Conservation (phyloP, 2,329 filamentous ascomycete species). For the Talaromyces sp. region DNA sequence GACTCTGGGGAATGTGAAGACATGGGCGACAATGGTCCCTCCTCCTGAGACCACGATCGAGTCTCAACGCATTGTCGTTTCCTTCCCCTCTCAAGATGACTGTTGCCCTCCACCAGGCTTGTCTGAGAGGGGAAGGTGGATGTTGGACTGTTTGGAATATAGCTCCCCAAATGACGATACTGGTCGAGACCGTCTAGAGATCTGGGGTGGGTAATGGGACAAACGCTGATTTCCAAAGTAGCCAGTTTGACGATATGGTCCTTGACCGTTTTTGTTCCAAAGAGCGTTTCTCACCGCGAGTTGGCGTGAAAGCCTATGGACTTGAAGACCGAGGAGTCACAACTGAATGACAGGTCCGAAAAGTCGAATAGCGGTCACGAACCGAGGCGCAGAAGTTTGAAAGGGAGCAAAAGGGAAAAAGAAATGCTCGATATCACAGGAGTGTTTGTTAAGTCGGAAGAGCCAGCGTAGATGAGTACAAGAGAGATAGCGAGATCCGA, state of each 20-base stretch:
- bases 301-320: not conserved
- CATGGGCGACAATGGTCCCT: conserved; percentile 35
- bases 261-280: not conserved
- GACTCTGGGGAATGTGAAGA: conserved; percentile 32
- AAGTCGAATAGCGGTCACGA: not conserved
- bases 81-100: conserved; percentile 36
- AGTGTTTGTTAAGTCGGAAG: not conserved
- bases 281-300: not conserved
- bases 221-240: conserved; percentile 36
- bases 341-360: conserved; percentile 2
- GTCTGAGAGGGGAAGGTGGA: conserved; percentile 35
- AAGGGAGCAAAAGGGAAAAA: not conserved
- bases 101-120: conserved; percentile 28
- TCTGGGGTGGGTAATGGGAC: conserved; percentile 30
- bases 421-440: not conserved
- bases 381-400: not conserved
- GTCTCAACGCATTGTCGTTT: conserved; percentile 34
- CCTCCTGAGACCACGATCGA: conserved; percentile 23
- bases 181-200: conserved; percentile 29
- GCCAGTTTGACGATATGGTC: conserved; percentile 32
- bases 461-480: not conserved
- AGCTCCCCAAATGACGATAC: conserved; percentile 26
- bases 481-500: not conserved
- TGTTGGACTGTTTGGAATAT: conserved; percentile 19
- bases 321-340: not conserved